A percentile compares a stretch with the other conserved stretches of the same genome.
phyloP scores from a whole-genome alignment of 257 asterid genomes.

The Gardenia jasminoides region DNA sequence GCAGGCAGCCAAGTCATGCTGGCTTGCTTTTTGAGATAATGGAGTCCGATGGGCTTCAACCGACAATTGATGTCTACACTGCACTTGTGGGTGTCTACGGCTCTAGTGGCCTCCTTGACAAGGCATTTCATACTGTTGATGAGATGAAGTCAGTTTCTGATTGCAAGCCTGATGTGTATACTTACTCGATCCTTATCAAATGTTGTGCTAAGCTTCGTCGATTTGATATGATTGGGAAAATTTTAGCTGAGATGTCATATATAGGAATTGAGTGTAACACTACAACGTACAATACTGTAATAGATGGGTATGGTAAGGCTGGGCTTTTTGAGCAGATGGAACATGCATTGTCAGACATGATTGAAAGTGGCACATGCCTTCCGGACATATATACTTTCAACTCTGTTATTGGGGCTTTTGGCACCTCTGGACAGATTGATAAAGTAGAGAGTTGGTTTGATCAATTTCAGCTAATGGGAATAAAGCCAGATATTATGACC shows the following conservation, averaged over 20 bases:
- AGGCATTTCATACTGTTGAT: slow-evolving; percentile 51
- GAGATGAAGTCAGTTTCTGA: slow-evolving; percentile 56
- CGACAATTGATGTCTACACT: slow-evolving; percentile 71
- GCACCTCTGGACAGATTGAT: slow-evolving; percentile 54
- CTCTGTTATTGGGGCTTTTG: slow-evolving; percentile 77
- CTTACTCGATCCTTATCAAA: slow-evolving; percentile 71
- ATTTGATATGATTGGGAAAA: slow-evolving; percentile 47
- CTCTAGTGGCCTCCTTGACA: slow-evolving; percentile 56
- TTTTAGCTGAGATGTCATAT: slow-evolving; percentile 61
- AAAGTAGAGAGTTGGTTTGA: slow-evolving; percentile 91
- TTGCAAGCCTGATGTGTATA: slow-evolving; percentile 80
- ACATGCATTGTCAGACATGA: slow-evolving; percentile 55
- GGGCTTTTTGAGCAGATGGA: slow-evolving; percentile 64
- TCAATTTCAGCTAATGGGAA: slow-evolving; percentile 80
- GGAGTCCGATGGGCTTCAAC: slow-evolving; percentile 70
- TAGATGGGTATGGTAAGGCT: slow-evolving; percentile 91
- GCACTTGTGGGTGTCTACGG: slow-evolving; percentile 80
- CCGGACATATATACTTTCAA: slow-evolving; percentile 79
- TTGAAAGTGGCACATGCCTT: slow-evolving; percentile 50
- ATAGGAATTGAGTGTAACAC: slow-evolving; percentile 56
- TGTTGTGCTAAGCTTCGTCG: slow-evolving; percentile 54
- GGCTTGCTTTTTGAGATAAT: slow-evolving; percentile 61
- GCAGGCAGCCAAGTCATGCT: slow-evolving; percentile 75
- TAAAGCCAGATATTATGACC: slow-evolving; percentile 73
- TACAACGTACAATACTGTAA: slow-evolving; percentile 64